These are phyloP conservation scores for Asterochloris erici DNA, from an alignment of 139 green algal genomes.

Conservation along the genomic window DNA sequence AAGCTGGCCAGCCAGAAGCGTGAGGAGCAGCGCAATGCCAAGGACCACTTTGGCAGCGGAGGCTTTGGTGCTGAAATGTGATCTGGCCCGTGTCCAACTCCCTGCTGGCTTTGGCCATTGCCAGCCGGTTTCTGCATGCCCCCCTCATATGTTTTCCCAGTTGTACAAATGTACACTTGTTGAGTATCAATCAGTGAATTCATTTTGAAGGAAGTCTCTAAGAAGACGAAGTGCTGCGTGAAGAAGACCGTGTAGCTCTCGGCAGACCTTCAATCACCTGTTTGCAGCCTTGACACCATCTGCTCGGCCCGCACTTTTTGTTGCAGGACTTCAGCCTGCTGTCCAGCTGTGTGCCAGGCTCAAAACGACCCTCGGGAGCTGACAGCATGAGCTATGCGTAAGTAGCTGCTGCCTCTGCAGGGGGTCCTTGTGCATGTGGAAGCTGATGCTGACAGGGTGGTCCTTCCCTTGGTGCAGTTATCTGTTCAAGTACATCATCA, in stretches of 20 bases:
- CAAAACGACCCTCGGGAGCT: background rate
- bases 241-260: no score
- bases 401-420: background rate
- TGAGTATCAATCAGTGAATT: background rate
- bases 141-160: background rate
- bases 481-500: conserved; percentile 93
- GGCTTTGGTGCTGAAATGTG: conserved; percentile 79
- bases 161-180: background rate
- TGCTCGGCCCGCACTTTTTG: no score
- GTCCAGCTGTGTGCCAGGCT: no score
- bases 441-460: background rate
- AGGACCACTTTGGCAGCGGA: conserved; percentile 74
- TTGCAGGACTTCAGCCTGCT: no score
- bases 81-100: background rate
- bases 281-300: no score
- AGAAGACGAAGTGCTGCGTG: no score
- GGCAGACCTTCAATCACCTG: no score
- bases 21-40: conserved; percentile 49
- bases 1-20: conserved; percentile 82
- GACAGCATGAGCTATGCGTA: conserved; percentile 17
- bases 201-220: no score
- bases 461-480: conserved; percentile 18
- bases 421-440: background rate
- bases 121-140: background rate
- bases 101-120: background rate